Percentiles rank a stretch among this genome's conserved stretches.
Conservation (phyloP, 768 basidiomycete species). For the Termitomyces sp. region DNA sequence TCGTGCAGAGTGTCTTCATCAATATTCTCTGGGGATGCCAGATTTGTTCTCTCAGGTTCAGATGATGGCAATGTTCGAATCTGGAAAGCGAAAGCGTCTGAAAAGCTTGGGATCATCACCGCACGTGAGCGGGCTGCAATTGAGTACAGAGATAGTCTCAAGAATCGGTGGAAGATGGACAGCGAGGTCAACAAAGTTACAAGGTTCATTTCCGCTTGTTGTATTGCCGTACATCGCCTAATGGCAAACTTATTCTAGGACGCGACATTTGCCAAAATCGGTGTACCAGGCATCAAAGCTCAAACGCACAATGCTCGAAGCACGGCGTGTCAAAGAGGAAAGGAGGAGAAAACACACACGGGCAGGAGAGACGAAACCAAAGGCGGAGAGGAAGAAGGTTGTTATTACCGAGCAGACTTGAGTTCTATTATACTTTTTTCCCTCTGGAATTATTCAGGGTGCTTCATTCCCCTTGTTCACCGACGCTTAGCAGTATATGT, state of each 20-base stretch:
- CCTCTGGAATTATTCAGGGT: background rate
- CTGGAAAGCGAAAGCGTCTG: constrained; percentile 92
- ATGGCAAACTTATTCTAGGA: constrained; percentile 32
- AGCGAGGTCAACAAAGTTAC: constrained; percentile 75
- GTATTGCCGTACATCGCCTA: constrained; percentile 1
- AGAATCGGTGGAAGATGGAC: constrained; percentile 86
- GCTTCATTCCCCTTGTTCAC: background rate
- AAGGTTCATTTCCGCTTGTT: constrained; percentile 44
- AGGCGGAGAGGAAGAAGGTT: constrained; percentile 84
- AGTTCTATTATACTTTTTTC: background rate
- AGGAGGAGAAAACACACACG: constrained; percentile 86
- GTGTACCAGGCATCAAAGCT: constrained; percentile 84
- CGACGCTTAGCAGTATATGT: background rate
- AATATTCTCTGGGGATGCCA: constrained; percentile 83
- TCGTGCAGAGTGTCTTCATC: constrained; percentile 75
- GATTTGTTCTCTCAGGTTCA: constrained; percentile 86
- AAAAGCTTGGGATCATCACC: constrained; percentile 87
- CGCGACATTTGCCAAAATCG: constrained; percentile 84
- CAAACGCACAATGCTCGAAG: constrained; percentile 91
- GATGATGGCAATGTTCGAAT: constrained; percentile 94
- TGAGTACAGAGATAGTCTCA: constrained; percentile 87
- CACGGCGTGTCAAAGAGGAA: constrained; percentile 88
- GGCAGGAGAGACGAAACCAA: constrained; percentile 81
- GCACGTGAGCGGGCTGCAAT: constrained; percentile 87
- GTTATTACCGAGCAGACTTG: constrained; percentile 77